These are phyloP conservation scores for Abelmoschus esculentus DNA, from an alignment of 345 rosid genomes.

Conservation along the genomic window DNA sequence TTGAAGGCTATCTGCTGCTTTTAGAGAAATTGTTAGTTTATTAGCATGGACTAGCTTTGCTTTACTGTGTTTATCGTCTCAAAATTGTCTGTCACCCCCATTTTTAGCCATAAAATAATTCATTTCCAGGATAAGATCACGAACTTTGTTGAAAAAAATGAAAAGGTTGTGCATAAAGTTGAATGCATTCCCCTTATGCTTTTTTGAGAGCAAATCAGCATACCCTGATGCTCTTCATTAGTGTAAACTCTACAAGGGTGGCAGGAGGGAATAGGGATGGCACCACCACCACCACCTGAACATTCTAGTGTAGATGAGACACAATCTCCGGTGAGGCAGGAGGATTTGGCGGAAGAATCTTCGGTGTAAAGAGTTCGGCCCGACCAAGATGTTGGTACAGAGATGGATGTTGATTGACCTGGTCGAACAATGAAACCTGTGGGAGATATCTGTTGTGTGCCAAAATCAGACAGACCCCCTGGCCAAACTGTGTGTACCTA, in stretches of 20 bases:
- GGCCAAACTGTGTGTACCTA: slow-evolving; percentile 52
- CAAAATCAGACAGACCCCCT: slow-evolving; percentile 15
- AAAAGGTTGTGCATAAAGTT: not conserved
- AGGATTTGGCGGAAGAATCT: slow-evolving; percentile 43
- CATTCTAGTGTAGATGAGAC: slow-evolving; percentile 40
- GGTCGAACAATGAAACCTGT: too few species aligned
- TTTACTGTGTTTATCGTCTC: not conserved
- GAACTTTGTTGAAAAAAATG: not conserved
- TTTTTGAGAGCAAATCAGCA: not conserved
- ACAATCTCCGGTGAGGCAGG: slow-evolving; percentile 57
- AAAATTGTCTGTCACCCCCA: not conserved
- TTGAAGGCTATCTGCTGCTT: not conserved
- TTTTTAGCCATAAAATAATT: not conserved
- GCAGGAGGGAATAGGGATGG: slow-evolving; percentile 50
- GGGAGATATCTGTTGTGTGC: too few species aligned
- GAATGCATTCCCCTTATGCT: not conserved
- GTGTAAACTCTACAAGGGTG: slow-evolving; percentile 45
- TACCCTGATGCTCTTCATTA: not conserved
- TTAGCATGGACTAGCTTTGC: not conserved
- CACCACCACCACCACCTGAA: slow-evolving; percentile 31
- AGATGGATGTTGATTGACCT: not conserved
- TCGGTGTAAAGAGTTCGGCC: slow-evolving; percentile 50
- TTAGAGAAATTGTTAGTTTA: not conserved
- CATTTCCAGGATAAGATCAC: not conserved
- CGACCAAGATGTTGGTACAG: slow-evolving; percentile 43